Evolutionary conservation across 1,139 yeast species (phyloP), one percentile per base, ranked within the genome.

Genomic region (Pichia norvegensis): DNA sequence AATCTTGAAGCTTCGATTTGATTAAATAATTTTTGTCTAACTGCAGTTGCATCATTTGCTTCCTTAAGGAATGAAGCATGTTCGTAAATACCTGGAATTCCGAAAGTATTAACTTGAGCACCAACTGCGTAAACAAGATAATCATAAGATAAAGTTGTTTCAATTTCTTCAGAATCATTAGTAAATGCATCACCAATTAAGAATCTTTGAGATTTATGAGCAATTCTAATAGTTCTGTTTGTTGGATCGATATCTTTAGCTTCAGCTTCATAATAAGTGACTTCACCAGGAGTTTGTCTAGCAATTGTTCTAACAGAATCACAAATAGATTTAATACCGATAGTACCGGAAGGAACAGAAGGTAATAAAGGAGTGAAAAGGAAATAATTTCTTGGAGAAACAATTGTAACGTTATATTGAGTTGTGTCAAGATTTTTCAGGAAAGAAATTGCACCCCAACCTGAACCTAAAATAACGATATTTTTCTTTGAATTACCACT

Each of bases 401-500:
- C 80, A 51, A 77, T 69, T 40, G 78, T 78, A 41, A 77, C 81
- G 57, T 77, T 77, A 61, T 76, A 77, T 62, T 74, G 71, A 33
- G 81, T 67, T 45, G 82, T 76, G 60, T 77, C 82, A 60, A 77
- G 69, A 57, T 74, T 71, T 58, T 74, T 73, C 63, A 77, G 68
- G 48, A 75, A 68, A 5, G 81, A 72, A 51, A 76, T 70, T 16
- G 81, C 75, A 41, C 81, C 82, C 82, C 82, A 77, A 42, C 82
- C 82, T 14, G 81, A 74, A 42, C 82, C 82, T 58, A 77, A 70
- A 53, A 77, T 73, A 39, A 77, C 79, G 57, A 77, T 38, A 40
- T 90, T 87, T 71, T 90, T 90, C 74, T 85, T 86, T 63, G 82
- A 78, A 49, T 85, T 78, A 36, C 92, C 92, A 57, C 73, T 74